Conservation (phyloP, 805 yeast species). For the Ogataea sp. region DNA sequence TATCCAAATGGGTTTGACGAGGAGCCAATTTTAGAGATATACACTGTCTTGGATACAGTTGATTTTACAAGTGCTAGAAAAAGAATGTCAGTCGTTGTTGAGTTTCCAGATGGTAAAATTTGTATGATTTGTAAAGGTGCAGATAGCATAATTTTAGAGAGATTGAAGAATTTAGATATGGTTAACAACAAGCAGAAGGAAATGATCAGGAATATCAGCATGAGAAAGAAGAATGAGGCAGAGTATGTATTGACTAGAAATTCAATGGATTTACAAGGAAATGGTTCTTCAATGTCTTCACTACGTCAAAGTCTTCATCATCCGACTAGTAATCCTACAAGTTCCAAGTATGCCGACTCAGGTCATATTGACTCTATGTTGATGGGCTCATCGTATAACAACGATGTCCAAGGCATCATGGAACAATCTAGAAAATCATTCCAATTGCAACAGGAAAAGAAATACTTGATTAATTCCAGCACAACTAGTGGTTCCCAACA, state of each 20-base stretch:
- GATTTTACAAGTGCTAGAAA: slow-evolving; percentile 86
- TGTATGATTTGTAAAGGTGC: slow-evolving; percentile 92
- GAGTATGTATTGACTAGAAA: slow-evolving; percentile 53
- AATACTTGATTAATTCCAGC: no score
- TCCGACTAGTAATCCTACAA: slow-evolving; percentile 14
- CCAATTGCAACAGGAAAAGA: slow-evolving; percentile 49
- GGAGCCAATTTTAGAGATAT: slow-evolving; percentile 57
- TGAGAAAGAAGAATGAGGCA: slow-evolving; percentile 74
- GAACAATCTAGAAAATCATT: slow-evolving; percentile 47
- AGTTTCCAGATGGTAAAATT: slow-evolving; percentile 66
- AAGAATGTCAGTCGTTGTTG: slow-evolving; percentile 86
- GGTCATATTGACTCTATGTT: not conserved
- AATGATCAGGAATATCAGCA: slow-evolving; percentile 44
- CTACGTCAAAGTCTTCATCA: slow-evolving; percentile 23
- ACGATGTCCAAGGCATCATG: slow-evolving; percentile 47
- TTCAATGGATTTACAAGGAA: slow-evolving; percentile 28
- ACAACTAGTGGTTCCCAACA: slow-evolving; percentile 21
- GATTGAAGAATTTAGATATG: slow-evolving; percentile 47
- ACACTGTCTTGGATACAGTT: slow-evolving; percentile 69
- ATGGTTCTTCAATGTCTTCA: slow-evolving; percentile 16
- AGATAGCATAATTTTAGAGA: slow-evolving; percentile 78
- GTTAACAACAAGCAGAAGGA: slow-evolving; percentile 64
- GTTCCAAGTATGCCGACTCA: slow-evolving; percentile 4
- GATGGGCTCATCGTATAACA: slow-evolving; percentile 28
- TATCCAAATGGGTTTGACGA: slow-evolving; percentile 76